Evolutionary conservation across 2,329 filamentous ascomycete genomes (phyloP), one percentile per base, ranked within the genome.

Genomic region (Lachnellula subtilissima): DNA sequence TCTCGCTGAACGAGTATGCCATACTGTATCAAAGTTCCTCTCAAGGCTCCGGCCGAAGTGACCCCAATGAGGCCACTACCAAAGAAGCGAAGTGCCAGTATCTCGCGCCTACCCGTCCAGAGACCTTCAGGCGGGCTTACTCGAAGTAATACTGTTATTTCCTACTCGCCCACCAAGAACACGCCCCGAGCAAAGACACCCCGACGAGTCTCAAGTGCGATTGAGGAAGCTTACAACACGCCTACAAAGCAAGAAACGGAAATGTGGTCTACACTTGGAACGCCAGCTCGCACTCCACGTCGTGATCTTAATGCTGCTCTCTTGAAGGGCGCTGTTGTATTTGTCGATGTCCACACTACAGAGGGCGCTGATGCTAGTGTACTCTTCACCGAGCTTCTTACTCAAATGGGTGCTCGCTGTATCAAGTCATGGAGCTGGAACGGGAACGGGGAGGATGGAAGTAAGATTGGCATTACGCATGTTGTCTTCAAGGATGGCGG

Each of bases 401-500:
- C 78, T 8, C 84, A 90, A 65, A 91, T 96, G 83, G 91, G 91
- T 11, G 91, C 91, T 19, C 82, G 83, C 47, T 91, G 89, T 65
- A 80, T 92, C 45, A 89, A 86, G 72, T 79, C 78, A 14, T 94
- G 90, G 90, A 76, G 76, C 46, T 92, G 88, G 86, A 87, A 86
- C 66, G 61, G 63, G 15, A 65, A 62, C 53, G 59, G 54, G 39
- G 62, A 65, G 15, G 61, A 66, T 49, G 65, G 67, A 15, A 65
- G 59, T 49, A 87, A 84, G 69, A 76, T 90, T 57, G 88, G 86
- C 5, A 89, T 96, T 65, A 96, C 91, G 0, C 91, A 96, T 67
- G 88, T 96, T 7, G 84, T 96, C 6, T 96, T 86, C 77, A 96
- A 96, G 71, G 91, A 96, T 67, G 91, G 91, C 47, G 85, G 85